A percentile compares a stretch with the other conserved stretches of the same genome.
These are phyloP conservation scores for Phytophthora chlamydospora DNA, from an alignment of 352 stramenopile genomes.

Conservation along the genomic window DNA sequence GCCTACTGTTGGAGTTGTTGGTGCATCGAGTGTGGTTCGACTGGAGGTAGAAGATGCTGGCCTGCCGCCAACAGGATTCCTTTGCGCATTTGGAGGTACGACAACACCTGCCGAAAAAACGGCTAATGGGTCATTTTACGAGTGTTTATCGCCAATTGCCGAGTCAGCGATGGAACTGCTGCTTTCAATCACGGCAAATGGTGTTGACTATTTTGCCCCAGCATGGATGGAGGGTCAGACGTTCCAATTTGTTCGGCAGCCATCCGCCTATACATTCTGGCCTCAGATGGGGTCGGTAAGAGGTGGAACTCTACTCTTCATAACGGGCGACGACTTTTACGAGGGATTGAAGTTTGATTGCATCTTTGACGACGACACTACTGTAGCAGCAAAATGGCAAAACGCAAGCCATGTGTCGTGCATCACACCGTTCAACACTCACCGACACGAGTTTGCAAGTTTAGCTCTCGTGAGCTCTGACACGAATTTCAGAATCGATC, in stretches of 20 bases:
- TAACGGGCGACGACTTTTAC: slow-evolving; percentile 40
- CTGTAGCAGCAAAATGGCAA: slow-evolving; percentile 19
- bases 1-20: slow-evolving; percentile 31
- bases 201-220: slow-evolving; percentile 46
- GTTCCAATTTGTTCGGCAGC: slow-evolving; percentile 34
- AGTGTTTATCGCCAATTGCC: slow-evolving; percentile 34
- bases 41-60: slow-evolving; percentile 16
- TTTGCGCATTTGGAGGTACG: slow-evolving; percentile 38
- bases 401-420: slow-evolving; percentile 43
- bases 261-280: slow-evolving; percentile 31
- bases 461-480: slow-evolving; percentile 34
- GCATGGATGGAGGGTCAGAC: not conserved
- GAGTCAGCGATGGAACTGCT: slow-evolving; percentile 6
- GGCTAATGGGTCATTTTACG: slow-evolving; percentile 19
- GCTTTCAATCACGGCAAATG: slow-evolving; percentile 46
- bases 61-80: slow-evolving; percentile 10
- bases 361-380: slow-evolving; percentile 30
- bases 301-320: slow-evolving; percentile 42
- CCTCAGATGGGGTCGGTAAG: slow-evolving; percentile 35
- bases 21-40: slow-evolving; percentile 23
- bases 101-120: slow-evolving; percentile 1
- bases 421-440: slow-evolving; percentile 17
- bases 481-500: slow-evolving; percentile 22
- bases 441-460: slow-evolving; percentile 6
- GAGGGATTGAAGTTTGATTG: slow-evolving; percentile 34